A percentile compares a stretch with the other conserved stretches of the same genome.
Evolutionary conservation across 2,329 filamentous ascomycete species (phyloP).

Genomic region (Ophiostoma angusticollis): DNA sequence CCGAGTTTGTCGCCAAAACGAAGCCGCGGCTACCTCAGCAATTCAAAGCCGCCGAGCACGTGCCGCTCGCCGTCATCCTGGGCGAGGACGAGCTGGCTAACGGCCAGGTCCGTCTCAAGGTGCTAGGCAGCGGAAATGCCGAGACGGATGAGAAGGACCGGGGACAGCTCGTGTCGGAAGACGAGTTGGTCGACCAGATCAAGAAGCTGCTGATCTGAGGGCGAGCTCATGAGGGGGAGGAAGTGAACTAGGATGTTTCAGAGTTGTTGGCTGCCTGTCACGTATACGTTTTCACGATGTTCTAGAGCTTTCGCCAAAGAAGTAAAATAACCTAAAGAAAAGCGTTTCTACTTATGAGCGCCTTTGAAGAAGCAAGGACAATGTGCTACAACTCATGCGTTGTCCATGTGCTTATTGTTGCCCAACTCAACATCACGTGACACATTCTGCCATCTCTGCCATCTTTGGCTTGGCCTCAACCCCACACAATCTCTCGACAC

Average conservation of each 20-base stretch:
- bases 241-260: no score
- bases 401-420: no score
- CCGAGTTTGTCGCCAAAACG: conserved; percentile 79
- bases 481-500: conserved; percentile 8
- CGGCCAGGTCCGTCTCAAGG: conserved; percentile 80
- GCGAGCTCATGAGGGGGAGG: no score
- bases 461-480: conserved; percentile 6
- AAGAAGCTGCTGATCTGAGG: conserved; percentile 23
- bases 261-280: no score
- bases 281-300: no score
- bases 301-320: no score
- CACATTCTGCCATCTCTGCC: no score
- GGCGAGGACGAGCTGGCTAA: conserved; percentile 78
- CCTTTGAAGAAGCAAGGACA: no score
- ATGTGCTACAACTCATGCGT: no score
- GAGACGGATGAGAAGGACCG: conserved; percentile 86
- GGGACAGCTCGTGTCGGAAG: conserved; percentile 58
- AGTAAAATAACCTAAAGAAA: no score
- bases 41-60: conserved; percentile 83
- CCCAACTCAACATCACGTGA: no score
- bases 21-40: conserved; percentile 82
- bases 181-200: conserved; percentile 51
- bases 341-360: no score
- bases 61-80: conserved; percentile 79
- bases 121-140: conserved; percentile 38